These are phyloP conservation scores for Hyaloperonospora brassicae DNA, from an alignment of 352 stramenopile species.

Conservation along the genomic window DNA sequence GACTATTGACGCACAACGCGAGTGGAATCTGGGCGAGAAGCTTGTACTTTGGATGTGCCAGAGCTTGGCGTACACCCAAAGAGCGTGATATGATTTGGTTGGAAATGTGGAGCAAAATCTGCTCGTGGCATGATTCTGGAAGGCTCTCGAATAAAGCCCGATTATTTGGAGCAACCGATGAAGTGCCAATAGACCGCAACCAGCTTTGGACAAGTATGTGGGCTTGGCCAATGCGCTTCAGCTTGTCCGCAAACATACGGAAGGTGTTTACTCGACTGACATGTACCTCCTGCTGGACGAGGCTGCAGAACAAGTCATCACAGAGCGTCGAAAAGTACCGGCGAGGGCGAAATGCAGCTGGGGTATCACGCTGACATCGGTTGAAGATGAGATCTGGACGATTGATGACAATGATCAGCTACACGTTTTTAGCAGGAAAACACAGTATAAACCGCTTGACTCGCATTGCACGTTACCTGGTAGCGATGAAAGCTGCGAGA, in stretches of 20 bases:
- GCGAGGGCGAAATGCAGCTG: slow-evolving; percentile 36
- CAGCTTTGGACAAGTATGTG: slow-evolving; percentile 39
- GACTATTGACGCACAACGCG: slow-evolving; percentile 30
- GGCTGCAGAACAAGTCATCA: slow-evolving; percentile 30
- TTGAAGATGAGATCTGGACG: slow-evolving; percentile 56
- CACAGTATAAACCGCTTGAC: neutral
- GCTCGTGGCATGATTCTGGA: slow-evolving; percentile 40
- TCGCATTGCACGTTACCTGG: slow-evolving; percentile 29
- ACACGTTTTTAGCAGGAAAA: neutral
- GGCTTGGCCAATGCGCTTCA: slow-evolving; percentile 49
- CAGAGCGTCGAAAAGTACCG: slow-evolving; percentile 41
- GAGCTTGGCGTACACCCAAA: slow-evolving; percentile 9
- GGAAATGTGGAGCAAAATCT: slow-evolving; percentile 40
- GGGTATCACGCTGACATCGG: slow-evolving; percentile 35
- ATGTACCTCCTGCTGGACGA: slow-evolving; percentile 6
- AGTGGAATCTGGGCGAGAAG: slow-evolving; percentile 38
- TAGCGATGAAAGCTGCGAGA: slow-evolving; percentile 37
- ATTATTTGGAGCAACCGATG: slow-evolving; percentile 11
- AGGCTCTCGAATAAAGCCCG: slow-evolving; percentile 35
- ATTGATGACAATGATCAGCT: neutral
- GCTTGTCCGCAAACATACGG: slow-evolving; percentile 53
- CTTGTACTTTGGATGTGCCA: slow-evolving; percentile 37
- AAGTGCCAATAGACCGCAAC: slow-evolving; percentile 26
- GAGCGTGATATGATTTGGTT: slow-evolving; percentile 9
- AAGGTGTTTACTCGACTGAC: slow-evolving; percentile 24